phyloP scores from a whole-genome alignment of 352 stramenopile genomes.

The Globisporangium polare region DNA sequence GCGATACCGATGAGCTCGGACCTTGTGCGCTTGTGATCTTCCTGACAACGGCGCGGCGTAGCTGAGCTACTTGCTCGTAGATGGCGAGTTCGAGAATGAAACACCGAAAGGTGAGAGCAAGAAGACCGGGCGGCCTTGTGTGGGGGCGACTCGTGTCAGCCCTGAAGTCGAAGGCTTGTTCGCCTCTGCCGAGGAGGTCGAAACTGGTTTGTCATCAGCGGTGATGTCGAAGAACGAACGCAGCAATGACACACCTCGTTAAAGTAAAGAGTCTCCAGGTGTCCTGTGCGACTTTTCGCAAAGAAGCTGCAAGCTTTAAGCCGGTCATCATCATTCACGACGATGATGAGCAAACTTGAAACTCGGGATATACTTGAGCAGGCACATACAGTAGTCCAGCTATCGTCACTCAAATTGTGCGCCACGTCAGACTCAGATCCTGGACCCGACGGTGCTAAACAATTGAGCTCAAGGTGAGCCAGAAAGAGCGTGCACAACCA shows the following conservation, averaged over 20 bases:
- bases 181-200: no score
- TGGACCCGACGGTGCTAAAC: not conserved
- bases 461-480: not conserved
- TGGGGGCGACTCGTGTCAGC: no score
- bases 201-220: no score
- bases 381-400: not conserved
- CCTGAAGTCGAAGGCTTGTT: no score
- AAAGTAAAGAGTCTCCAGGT: not conserved
- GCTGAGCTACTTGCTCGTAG: slow-evolving; percentile 18
- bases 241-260: slow-evolving; percentile 3
- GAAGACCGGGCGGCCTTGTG: no score
- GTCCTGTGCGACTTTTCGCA: not conserved
- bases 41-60: slow-evolving; percentile 4
- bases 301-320: not conserved
- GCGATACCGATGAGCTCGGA: slow-evolving; percentile 40
- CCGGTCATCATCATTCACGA: not conserved
- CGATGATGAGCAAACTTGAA: not conserved
- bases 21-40: not conserved
- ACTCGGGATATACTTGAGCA: not conserved
- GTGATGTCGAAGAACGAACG: no score
- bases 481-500: not conserved
- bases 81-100: no score
- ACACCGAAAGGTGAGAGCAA: no score
- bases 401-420: not conserved
- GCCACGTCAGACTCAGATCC: slow-evolving; percentile 1